A percentile compares a stretch with the other conserved stretches of the same genome.
Evolutionary conservation across 352 stramenopile species (phyloP).

Genomic region (Phytophthora melonis): DNA sequence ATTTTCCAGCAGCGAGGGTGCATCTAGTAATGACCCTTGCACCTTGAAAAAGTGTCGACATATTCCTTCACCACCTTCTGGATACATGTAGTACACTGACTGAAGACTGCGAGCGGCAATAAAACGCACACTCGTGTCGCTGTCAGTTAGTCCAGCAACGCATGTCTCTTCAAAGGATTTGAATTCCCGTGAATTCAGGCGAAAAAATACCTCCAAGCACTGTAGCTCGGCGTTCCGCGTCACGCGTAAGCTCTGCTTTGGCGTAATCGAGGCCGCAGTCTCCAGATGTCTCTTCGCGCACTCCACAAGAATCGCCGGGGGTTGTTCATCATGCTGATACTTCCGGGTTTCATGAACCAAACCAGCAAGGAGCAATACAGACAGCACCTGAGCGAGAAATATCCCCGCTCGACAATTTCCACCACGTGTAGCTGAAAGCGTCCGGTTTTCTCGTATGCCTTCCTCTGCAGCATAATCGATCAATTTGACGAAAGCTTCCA

Average conservation of each 20-base stretch:
- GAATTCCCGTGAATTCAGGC: constrained; percentile 63
- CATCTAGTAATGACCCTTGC: constrained; percentile 39
- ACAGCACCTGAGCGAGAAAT: constrained; percentile 66
- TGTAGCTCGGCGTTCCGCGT: constrained; percentile 50
- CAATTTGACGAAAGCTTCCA: constrained; percentile 64
- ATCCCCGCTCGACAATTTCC: constrained; percentile 46
- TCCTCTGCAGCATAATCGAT: constrained; percentile 63
- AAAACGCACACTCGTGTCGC: constrained; percentile 64
- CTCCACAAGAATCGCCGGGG: constrained; percentile 54
- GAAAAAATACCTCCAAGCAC: constrained; percentile 77
- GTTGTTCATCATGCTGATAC: constrained; percentile 56
- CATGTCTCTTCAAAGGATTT: constrained; percentile 59
- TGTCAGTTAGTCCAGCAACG: constrained; percentile 59
- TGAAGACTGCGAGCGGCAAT: constrained; percentile 60
- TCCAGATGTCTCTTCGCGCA: constrained; percentile 54
- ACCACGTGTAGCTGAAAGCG: constrained; percentile 29
- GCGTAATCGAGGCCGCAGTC: constrained; percentile 15
- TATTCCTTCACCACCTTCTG: constrained; percentile 65
- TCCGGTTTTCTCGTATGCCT: constrained; percentile 36
- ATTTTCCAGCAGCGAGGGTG: constrained; percentile 12
- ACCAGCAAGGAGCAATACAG: constrained; percentile 52
- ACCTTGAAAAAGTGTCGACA: constrained; percentile 63
- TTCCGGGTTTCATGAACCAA: constrained; percentile 68
- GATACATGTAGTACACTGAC: constrained; percentile 86
- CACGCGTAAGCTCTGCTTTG: constrained; percentile 38